phyloP scores from a whole-genome alignment of 1,139 yeast genomes.

The Nakaseomyces kungkrabaensis region DNA sequence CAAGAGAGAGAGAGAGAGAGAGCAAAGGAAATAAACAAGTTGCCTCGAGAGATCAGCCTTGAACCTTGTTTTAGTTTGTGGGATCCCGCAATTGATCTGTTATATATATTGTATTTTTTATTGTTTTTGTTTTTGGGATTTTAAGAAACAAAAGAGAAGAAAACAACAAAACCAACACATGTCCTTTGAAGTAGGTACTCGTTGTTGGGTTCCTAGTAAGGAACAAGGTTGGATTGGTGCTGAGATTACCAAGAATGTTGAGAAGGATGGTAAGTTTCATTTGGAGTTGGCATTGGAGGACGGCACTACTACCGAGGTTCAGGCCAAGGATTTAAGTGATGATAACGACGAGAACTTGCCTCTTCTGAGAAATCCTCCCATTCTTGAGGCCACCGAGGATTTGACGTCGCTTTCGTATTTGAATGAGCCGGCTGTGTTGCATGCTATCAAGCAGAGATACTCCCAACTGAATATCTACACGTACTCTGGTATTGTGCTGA shows the following conservation, averaged over 20 bases:
- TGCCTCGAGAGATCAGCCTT: too few species aligned
- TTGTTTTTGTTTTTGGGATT: too few species aligned
- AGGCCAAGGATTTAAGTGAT: constrained; percentile 37
- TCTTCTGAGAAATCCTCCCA: constrained; percentile 86
- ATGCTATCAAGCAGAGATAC: constrained; percentile 84
- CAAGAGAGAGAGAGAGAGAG: not conserved
- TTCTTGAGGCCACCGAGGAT: constrained; percentile 73
- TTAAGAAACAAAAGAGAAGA: too few species aligned
- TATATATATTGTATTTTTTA: too few species aligned
- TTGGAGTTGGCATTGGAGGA: constrained; percentile 25
- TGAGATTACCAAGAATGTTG: constrained; percentile 49
- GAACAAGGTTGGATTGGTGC: constrained; percentile 89
- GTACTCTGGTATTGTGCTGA: constrained; percentile 91
- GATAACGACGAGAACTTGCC: constrained; percentile 38
- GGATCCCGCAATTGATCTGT: too few species aligned
- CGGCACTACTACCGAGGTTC: constrained; percentile 30
- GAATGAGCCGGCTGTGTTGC: constrained; percentile 91
- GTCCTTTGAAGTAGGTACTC: constrained; percentile 34
- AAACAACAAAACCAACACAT: constrained; percentile 4
- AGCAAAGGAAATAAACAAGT: not conserved
- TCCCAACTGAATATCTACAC: constrained; percentile 86
- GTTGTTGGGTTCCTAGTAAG: constrained; percentile 94
- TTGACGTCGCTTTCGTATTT: constrained; percentile 82
- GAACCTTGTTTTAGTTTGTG: too few species aligned
- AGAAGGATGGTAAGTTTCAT: constrained; percentile 43